phyloP scores from a whole-genome alignment of 1,139 yeast genomes.

The Geotrichum fermentans region DNA sequence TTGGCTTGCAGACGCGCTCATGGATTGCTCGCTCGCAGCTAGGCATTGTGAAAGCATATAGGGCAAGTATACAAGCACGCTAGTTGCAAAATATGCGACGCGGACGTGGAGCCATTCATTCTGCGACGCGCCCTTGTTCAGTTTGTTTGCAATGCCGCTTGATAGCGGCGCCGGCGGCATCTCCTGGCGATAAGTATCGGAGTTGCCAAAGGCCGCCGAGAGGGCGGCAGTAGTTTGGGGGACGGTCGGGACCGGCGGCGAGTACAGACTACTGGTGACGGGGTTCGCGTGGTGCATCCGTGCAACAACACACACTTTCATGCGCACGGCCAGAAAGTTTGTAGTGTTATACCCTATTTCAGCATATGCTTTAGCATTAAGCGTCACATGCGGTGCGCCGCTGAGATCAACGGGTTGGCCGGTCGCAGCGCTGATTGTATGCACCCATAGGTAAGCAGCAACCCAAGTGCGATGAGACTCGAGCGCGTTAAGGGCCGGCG shows the following conservation, averaged over 20 bases:
- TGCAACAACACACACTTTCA: conserved; percentile 4
- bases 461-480: conserved; percentile 14
- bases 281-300: neutral
- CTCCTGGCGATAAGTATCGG: neutral
- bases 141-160: conserved; percentile 4
- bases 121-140: neutral
- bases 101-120: conserved; percentile 10
- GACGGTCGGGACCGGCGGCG: neutral
- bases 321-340: neutral
- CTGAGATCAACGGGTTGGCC: neutral
- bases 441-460: conserved; percentile 8
- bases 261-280: neutral
- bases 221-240: neutral
- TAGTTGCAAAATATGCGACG: conserved; percentile 3
- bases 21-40: neutral
- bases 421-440: neutral
- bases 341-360: conserved; percentile 7
- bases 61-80: neutral
- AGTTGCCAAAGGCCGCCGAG: conserved; percentile 5
- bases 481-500: conserved; percentile 10
- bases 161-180: conserved; percentile 8
- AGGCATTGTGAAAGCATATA: neutral
- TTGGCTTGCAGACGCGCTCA: neutral
- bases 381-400: neutral
- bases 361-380: conserved; percentile 6